Evolutionary conservation across 495 filamentous ascomycete species (phyloP).

Genomic region (Staphylotrichum longicolle): DNA sequence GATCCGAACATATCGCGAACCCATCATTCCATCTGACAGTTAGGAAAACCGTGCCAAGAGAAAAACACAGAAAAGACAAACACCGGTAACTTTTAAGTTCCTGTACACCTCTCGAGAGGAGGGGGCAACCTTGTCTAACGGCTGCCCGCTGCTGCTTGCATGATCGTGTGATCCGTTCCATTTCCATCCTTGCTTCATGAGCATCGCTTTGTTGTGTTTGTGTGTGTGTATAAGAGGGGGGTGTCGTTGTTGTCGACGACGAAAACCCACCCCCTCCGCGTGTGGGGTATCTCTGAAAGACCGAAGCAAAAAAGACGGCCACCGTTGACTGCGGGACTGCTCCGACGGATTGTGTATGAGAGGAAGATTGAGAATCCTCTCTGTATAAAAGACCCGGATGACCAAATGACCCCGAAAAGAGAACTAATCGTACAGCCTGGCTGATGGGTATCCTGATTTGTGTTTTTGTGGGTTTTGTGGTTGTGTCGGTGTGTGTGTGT

Average conservation of each 20-base stretch:
- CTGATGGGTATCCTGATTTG: conserved; percentile 25
- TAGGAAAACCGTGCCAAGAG: not conserved
- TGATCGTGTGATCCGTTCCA: conserved; percentile 4
- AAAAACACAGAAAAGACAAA: conserved; percentile 13
- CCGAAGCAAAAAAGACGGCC: conserved; percentile 21
- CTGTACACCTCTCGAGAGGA: conserved; percentile 15
- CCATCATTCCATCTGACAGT: not conserved
- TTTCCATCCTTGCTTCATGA: conserved; percentile 8
- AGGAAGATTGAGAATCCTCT: conserved; percentile 6
- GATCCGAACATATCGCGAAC: not conserved
- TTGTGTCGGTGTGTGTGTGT: conserved; percentile 11
- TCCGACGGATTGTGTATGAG: conserved; percentile 27
- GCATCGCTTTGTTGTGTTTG: conserved; percentile 7
- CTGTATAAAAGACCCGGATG: conserved; percentile 26
- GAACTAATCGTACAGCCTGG: conserved; percentile 38
- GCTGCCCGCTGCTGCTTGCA: not conserved
- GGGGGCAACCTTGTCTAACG: not conserved
- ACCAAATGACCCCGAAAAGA: conserved; percentile 34
- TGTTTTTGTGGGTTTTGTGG: conserved; percentile 20
- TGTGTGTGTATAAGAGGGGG: not conserved
- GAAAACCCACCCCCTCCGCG: not conserved
- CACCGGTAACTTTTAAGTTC: conserved; percentile 22
- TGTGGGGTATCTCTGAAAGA: conserved; percentile 16
- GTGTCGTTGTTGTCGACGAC: no score
- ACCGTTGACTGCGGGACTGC: conserved; percentile 27